phyloP scores from a whole-genome alignment of 2,329 filamentous ascomycete genomes.

The Thermoascus crustaceus region DNA sequence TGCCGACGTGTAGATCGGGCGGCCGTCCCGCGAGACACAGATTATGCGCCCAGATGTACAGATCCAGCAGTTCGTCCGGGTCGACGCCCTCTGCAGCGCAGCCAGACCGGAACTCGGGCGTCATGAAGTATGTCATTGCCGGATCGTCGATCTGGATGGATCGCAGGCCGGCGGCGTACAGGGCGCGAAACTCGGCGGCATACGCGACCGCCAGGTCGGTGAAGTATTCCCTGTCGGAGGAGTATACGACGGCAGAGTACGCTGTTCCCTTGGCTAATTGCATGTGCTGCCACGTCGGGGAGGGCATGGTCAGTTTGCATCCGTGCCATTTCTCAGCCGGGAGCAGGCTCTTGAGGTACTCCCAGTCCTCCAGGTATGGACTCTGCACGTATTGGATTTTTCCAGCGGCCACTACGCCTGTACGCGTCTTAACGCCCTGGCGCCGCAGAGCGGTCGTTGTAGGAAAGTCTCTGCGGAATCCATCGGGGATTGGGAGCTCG shows the following conservation, averaged over 20 bases:
- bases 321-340: conserved; percentile 50
- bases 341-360: conserved; percentile 46
- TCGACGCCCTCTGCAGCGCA: too few species aligned
- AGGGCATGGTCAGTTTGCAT: conserved; percentile 55
- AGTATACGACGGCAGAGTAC: conserved; percentile 44
- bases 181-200: conserved; percentile 45
- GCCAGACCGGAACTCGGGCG: too few species aligned
- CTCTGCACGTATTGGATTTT: conserved; percentile 44
- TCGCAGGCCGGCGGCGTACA: conserved; percentile 51
- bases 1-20: conserved; percentile 60
- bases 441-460: too few species aligned
- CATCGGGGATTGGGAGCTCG: too few species aligned
- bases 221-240: conserved; percentile 50
- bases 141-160: conserved; percentile 57
- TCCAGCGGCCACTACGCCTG: conserved; percentile 16
- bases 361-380: conserved; percentile 45
- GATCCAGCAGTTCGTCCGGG: conserved; percentile 59
- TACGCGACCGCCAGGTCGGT: conserved; percentile 53
- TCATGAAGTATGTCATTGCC: conserved; percentile 59
- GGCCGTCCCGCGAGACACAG: conserved; percentile 54
- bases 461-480: conserved; percentile 48
- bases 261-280: conserved; percentile 43
- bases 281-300: conserved; percentile 56
- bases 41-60: conserved; percentile 66
- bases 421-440: background rate